Evolutionary conservation across 441 rosid species (phyloP).

Genomic region (Jatropha multifida): DNA sequence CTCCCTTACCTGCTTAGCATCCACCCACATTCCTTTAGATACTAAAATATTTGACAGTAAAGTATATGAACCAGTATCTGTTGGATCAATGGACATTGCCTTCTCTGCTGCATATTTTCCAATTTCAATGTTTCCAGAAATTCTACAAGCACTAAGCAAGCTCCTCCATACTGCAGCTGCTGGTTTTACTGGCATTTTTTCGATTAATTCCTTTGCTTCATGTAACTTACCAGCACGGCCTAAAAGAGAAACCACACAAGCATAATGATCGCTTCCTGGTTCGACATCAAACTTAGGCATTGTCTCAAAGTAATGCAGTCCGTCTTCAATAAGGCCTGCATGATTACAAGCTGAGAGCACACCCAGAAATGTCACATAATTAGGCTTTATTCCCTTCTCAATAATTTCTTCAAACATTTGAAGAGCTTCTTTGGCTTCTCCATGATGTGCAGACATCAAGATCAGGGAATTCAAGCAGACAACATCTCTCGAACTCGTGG

Average conservation of each 20-base stretch:
- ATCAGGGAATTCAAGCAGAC: conserved; percentile 79
- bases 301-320: conserved; percentile 44
- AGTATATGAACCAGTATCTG: conserved; percentile 62
- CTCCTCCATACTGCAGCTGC: conserved; percentile 63
- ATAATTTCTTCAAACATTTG: conserved; percentile 52
- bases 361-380: conserved; percentile 65
- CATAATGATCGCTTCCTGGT: conserved; percentile 68
- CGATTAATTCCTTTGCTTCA: conserved; percentile 62
- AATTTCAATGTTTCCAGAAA: conserved; percentile 47
- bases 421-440: conserved; percentile 57
- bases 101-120: conserved; percentile 64
- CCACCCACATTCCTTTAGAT: conserved; percentile 71
- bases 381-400: conserved; percentile 52
- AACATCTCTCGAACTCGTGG: conserved; percentile 41
- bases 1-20: conserved; percentile 57
- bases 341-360: conserved; percentile 77
- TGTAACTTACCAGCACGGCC: conserved; percentile 58
- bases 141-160: conserved; percentile 57
- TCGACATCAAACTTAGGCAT: conserved; percentile 55
- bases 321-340: conserved; percentile 63
- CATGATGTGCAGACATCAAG: conserved; percentile 60
- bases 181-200: conserved; percentile 51
- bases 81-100: conserved; percentile 58
- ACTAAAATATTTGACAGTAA: conserved; percentile 63
- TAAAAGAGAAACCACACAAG: conserved; percentile 61